Percentiles rank a stretch among this genome's conserved stretches.
phyloP scores from a whole-genome alignment of 2,329 filamentous ascomycete species.

The Aureobasidium vineae region DNA sequence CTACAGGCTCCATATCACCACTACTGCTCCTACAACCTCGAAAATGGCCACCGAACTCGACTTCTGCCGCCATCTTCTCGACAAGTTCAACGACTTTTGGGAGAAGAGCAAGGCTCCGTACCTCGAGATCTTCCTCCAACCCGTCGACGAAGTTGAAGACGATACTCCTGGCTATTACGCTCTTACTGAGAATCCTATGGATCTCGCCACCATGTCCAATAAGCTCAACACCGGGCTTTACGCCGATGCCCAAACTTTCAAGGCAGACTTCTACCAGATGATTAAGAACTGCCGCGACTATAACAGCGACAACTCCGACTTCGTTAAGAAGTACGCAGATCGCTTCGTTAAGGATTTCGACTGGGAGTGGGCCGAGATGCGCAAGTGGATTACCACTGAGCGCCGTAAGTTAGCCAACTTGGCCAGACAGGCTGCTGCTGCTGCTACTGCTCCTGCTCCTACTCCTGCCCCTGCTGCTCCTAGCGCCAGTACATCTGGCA shows the following conservation, averaged over 20 bases:
- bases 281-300: not conserved
- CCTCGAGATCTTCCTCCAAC: not conserved
- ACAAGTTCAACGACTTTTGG: not conserved
- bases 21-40: too few relatives aligned
- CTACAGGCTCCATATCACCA: not conserved
- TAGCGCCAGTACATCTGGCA: not conserved
- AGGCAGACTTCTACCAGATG: not conserved
- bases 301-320: not conserved
- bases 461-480: not conserved
- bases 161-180: not conserved
- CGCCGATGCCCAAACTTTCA: not conserved
- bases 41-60: not conserved
- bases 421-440: not conserved
- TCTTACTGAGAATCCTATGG: not conserved
- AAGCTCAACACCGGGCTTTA: not conserved
- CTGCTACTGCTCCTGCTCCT: not conserved
- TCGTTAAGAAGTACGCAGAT: not conserved
- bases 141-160: not conserved
- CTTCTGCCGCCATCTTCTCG: not conserved
- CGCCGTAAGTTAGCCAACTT: not conserved
- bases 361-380: not conserved
- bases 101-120: not conserved
- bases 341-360: not conserved
- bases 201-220: not conserved
- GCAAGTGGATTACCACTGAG: not conserved